Conservation (phyloP, 2,329 filamentous ascomycete species). For the Hypoxylon sp. region DNA sequence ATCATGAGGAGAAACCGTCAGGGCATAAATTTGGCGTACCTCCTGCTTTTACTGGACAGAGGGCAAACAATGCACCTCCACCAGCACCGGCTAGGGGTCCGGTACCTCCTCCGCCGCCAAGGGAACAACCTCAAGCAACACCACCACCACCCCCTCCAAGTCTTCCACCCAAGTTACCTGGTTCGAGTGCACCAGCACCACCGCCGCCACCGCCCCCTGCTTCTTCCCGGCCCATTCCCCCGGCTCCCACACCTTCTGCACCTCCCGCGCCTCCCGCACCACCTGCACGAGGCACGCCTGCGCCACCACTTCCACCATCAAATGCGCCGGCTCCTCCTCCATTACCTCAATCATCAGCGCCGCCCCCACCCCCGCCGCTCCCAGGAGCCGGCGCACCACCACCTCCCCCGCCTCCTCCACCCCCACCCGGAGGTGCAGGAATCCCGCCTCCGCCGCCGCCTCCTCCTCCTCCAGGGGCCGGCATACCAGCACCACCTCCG, state of each 20-base stretch:
- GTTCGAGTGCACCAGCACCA: slow-evolving; percentile 59
- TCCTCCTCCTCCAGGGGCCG: slow-evolving; percentile 55
- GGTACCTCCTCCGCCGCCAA: slow-evolving; percentile 79
- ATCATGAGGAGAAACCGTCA: slow-evolving; percentile 66
- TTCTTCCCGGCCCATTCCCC: slow-evolving; percentile 66
- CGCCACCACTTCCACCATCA: slow-evolving; percentile 44
- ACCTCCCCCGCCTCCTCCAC: slow-evolving; percentile 41
- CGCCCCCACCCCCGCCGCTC: slow-evolving; percentile 48
- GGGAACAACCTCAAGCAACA: slow-evolving; percentile 59
- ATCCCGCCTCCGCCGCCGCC: slow-evolving; percentile 52
- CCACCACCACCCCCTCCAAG: slow-evolving; percentile 56
- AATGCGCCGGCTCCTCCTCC: slow-evolving; percentile 47
- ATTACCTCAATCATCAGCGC: slow-evolving; percentile 48
- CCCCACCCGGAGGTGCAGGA: slow-evolving; percentile 17
- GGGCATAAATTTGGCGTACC: slow-evolving; percentile 79
- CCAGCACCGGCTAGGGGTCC: slow-evolving; percentile 79
- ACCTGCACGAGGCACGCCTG: slow-evolving; percentile 66
- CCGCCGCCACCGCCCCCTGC: slow-evolving; percentile 62
- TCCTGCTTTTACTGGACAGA: slow-evolving; percentile 80
- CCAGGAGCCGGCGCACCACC: slow-evolving; percentile 34
- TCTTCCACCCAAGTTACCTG: slow-evolving; percentile 40
- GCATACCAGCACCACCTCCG: slow-evolving; percentile 54
- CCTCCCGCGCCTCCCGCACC: slow-evolving; percentile 61
- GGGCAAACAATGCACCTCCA: slow-evolving; percentile 74
- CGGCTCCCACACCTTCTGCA: slow-evolving; percentile 40